Evolutionary conservation across 495 filamentous ascomycete genomes (phyloP).

Genomic region (Hypoxylon fragiforme): DNA sequence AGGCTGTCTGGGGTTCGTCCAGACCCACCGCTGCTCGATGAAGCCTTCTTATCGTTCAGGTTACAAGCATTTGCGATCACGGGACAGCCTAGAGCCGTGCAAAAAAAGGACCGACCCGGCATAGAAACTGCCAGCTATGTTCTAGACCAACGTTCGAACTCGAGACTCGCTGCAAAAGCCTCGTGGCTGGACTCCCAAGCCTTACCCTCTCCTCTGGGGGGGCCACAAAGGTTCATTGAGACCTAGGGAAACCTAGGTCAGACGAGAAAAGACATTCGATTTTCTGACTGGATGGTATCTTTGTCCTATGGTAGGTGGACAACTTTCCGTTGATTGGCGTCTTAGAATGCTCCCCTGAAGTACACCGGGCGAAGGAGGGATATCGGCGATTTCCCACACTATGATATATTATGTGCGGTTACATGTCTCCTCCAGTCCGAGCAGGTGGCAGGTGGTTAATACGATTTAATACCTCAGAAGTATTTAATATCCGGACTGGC

Average conservation of each 20-base stretch:
- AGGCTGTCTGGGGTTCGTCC: slow-evolving; percentile 20
- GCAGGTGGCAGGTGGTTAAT: slow-evolving; percentile 17
- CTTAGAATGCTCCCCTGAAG: slow-evolving; percentile 3
- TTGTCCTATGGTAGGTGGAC: slow-evolving; percentile 21
- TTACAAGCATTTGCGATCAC: slow-evolving; percentile 16
- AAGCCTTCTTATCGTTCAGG: slow-evolving; percentile 25
- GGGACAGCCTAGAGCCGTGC: slow-evolving; percentile 13
- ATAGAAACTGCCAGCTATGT: slow-evolving; percentile 19
- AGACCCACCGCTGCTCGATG: slow-evolving; percentile 14
- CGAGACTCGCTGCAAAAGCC: slow-evolving; percentile 23
- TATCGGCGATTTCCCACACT: slow-evolving; percentile 21
- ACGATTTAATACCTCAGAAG: slow-evolving; percentile 33
- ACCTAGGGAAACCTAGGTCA: slow-evolving; percentile 27
- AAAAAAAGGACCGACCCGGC: slow-evolving; percentile 35
- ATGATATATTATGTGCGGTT: slow-evolving; percentile 21
- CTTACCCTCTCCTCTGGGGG: slow-evolving; percentile 7
- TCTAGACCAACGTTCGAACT: slow-evolving; percentile 28
- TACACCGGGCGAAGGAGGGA: slow-evolving; percentile 5
- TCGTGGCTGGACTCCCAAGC: slow-evolving; percentile 22
- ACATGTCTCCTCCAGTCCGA: slow-evolving; percentile 21
- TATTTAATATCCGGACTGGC: slow-evolving; percentile 37
- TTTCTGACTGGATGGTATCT: slow-evolving; percentile 22
- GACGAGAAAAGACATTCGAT: slow-evolving; percentile 34
- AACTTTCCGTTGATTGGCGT: slow-evolving; percentile 14
- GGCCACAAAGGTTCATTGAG: slow-evolving; percentile 28